These are phyloP conservation scores for Geranium incanum DNA, from an alignment of 441 rosid genomes.

Conservation along the genomic window DNA sequence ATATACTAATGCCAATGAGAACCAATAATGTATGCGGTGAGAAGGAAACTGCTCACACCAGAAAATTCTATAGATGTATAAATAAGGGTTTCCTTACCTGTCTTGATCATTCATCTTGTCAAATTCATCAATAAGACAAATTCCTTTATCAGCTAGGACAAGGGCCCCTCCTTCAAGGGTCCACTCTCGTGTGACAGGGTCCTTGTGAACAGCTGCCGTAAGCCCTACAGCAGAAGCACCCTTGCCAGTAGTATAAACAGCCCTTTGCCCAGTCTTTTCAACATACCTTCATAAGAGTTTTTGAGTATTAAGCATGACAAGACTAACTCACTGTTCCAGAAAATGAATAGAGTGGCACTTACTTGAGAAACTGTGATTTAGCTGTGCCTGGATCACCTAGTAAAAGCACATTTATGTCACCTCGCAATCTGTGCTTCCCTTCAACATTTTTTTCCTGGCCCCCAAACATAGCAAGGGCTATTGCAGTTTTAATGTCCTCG, in stretches of 20 bases:
- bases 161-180: constrained; percentile 99
- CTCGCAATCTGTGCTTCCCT: constrained; percentile 87
- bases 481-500: constrained; percentile 93
- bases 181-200: constrained; percentile 97
- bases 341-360: constrained; percentile 23
- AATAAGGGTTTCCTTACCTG: constrained; percentile 43
- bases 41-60: neutral
- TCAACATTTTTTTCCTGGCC: constrained; percentile 92
- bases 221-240: constrained; percentile 99
- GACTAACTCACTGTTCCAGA: constrained; percentile 3
- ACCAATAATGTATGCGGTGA: neutral
- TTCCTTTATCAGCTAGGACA: constrained; percentile 91
- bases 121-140: constrained; percentile 95
- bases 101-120: constrained; percentile 99
- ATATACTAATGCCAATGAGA: neutral
- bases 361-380: constrained; percentile 95
- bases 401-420: constrained; percentile 89
- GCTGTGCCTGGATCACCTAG: constrained; percentile 98
- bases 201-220: constrained; percentile 99
- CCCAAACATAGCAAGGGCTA: constrained; percentile 97
- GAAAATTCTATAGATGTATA: neutral
- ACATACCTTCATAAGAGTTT: constrained; percentile 50
- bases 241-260: constrained; percentile 96
- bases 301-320: constrained; percentile 17
- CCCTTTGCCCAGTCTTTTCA: constrained; percentile 98